Percentiles rank a stretch among this genome's conserved stretches.
Conservation (phyloP, 345 rosid genomes). For the Gossypium thurberi region DNA sequence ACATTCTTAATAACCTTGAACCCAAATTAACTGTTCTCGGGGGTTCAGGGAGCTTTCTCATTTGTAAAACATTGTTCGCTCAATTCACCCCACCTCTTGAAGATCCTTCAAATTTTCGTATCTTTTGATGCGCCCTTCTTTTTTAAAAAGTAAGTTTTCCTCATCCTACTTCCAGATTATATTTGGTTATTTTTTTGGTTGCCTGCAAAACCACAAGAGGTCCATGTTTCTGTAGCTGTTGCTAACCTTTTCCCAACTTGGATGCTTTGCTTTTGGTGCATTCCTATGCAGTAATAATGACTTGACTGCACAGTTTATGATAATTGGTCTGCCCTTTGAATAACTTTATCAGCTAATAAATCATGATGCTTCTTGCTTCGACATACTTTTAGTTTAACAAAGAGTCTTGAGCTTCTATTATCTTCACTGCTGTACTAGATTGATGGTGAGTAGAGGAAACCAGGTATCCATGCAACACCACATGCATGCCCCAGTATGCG, state of each 20-base stretch:
- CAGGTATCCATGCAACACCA: too few relatives aligned
- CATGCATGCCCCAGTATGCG: too few relatives aligned
- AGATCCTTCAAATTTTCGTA: too few relatives aligned
- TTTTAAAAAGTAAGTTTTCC: constrained; percentile 9
- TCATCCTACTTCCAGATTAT: not conserved
- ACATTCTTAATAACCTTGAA: too few relatives aligned
- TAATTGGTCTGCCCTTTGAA: not conserved
- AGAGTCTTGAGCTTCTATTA: not conserved
- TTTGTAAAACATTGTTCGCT: too few relatives aligned
- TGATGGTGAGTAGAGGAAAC: too few relatives aligned
- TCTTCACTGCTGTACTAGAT: too few relatives aligned
- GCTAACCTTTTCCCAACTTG: not conserved
- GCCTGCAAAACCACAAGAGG: not conserved
- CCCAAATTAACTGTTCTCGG: too few relatives aligned
- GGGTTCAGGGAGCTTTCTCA: too few relatives aligned
- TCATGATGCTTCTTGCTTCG: not conserved
- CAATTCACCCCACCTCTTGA: too few relatives aligned
- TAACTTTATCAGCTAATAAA: not conserved
- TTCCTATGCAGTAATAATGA: not conserved
- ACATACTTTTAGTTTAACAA: not conserved
- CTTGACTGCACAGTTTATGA: constrained; percentile 1
- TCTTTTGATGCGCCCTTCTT: too few relatives aligned
- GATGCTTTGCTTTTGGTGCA: not conserved
- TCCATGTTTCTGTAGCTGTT: not conserved
- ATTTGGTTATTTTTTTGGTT: not conserved